Evolutionary conservation across 192 early-diverging fungal species (phyloP).

Genomic region (Coemansia umbellata): DNA sequence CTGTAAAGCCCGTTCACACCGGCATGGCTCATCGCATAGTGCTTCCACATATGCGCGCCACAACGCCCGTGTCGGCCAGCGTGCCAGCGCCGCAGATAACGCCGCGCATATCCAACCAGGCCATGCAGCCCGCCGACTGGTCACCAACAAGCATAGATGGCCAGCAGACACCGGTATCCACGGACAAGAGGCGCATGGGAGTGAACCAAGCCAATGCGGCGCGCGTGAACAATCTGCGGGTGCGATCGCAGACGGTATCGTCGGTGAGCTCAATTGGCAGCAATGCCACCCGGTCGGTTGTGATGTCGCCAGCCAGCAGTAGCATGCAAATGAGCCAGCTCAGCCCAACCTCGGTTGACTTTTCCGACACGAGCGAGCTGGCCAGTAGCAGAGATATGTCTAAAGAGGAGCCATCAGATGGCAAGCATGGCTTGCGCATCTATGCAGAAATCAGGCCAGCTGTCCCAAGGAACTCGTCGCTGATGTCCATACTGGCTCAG

Average conservation of each 20-base stretch:
- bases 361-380: conserved; percentile 6
- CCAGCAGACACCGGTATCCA: neutral
- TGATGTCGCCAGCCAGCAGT: conserved; percentile 14
- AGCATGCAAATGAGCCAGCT: neutral
- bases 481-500: conserved; percentile 20
- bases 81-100: conserved; percentile 33
- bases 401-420: too few relatives aligned
- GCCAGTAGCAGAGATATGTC: neutral
- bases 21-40: conserved; percentile 16
- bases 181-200: conserved; percentile 1
- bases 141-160: too few relatives aligned
- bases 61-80: conserved; percentile 33
- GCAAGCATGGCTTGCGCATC: conserved; percentile 8
- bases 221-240: conserved; percentile 5
- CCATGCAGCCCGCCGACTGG: neutral
- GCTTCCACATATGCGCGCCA: conserved; percentile 31
- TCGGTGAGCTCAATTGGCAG: conserved; percentile 16
- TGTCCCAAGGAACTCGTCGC: conserved; percentile 18
- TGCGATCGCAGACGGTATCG: conserved; percentile 11
- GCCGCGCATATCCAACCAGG: conserved; percentile 3
- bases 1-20: conserved; percentile 1
- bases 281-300: conserved; percentile 11
- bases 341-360: conserved; percentile 4
- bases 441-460: conserved; percentile 13
- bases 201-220: neutral